Conservation (phyloP, 495 filamentous ascomycete species). For the Jackrogersella multiformis region DNA sequence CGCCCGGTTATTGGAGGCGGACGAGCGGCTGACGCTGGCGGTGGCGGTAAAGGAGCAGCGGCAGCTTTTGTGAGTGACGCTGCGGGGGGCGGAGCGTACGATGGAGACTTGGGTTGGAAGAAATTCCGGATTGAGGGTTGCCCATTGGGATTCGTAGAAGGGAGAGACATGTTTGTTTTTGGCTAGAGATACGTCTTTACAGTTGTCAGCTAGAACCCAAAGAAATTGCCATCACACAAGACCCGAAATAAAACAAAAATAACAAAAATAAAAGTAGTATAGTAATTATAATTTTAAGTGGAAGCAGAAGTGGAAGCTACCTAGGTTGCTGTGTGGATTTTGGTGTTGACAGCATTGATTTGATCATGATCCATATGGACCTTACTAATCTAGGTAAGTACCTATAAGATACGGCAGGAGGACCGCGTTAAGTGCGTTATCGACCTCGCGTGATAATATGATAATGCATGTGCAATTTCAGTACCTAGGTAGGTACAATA, state of each 20-base stretch:
- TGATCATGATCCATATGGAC: no score
- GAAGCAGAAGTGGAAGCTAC: no score
- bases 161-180: slow-evolving; percentile 45
- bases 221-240: no score
- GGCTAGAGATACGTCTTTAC: not conserved
- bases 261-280: no score
- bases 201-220: slow-evolving; percentile 21
- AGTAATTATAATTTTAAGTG: no score
- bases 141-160: slow-evolving; percentile 43
- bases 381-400: no score
- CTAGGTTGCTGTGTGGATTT: not conserved
- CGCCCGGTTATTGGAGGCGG: slow-evolving; percentile 22
- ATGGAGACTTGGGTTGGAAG: slow-evolving; percentile 53
- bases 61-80: slow-evolving; percentile 24
- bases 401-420: no score
- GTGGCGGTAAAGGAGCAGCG: slow-evolving; percentile 34
- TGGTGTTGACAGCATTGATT: not conserved
- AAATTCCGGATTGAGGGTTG: slow-evolving; percentile 63
- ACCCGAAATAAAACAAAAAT: no score
- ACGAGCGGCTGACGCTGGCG: slow-evolving; percentile 35
- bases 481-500: not conserved
- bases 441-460: slow-evolving; percentile 30
- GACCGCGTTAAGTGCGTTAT: slow-evolving; percentile 38
- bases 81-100: slow-evolving; percentile 52
- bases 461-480: no score